A percentile compares a stretch with the other conserved stretches of the same genome.
Evolutionary conservation across 75 land plant species (phyloP).

Genomic region (Cupressus sempervirens): DNA sequence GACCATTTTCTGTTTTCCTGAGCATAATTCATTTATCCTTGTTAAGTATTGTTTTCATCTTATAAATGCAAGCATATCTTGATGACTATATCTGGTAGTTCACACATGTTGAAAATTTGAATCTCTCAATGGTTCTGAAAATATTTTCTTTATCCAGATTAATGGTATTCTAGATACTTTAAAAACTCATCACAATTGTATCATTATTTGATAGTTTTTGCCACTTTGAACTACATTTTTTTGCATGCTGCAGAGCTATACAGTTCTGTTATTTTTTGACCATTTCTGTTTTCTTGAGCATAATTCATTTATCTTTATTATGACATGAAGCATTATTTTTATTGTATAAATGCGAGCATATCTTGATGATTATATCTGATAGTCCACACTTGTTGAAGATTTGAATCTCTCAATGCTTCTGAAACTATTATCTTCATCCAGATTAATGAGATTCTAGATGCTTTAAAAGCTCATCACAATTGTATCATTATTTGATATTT

Average conservation of each 20-base stretch:
- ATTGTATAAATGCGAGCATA: no score
- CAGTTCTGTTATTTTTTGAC: background rate
- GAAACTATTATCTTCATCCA: background rate
- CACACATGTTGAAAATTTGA: background rate
- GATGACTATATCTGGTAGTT: background rate
- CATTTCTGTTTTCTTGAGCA: background rate
- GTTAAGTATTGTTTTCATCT: background rate
- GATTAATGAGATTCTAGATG: background rate
- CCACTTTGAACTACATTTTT: background rate
- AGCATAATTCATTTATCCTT: background rate
- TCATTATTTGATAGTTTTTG: background rate
- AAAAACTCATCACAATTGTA: background rate
- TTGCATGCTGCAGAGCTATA: background rate
- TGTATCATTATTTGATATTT: background rate
- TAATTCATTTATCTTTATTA: background rate
- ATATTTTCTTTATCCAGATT: background rate
- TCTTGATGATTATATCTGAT: slow-evolving; percentile 1
- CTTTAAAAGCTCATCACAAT: background rate
- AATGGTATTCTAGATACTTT: background rate
- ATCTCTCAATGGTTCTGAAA: background rate
- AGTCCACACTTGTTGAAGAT: background rate
- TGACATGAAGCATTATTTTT: background rate
- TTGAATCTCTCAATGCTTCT: background rate
- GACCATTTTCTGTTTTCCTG: background rate
- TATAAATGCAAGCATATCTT: background rate